Conservation (phyloP, 305 asterid species). For the Fraxinus greggii region DNA sequence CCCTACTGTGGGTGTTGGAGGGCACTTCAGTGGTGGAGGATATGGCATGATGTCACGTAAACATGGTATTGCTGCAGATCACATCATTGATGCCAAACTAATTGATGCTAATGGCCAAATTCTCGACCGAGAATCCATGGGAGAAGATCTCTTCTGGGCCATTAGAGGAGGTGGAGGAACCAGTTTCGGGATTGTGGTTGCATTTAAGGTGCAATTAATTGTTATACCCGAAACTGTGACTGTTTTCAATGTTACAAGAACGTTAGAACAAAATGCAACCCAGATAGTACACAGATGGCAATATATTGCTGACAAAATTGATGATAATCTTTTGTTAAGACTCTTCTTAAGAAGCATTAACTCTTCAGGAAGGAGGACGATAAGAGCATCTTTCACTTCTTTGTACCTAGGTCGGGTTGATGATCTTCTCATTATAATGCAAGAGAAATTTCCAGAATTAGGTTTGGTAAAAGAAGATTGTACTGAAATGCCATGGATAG, state of each 20-base stretch:
- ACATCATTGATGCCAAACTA: not conserved
- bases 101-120: not conserved
- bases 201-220: not conserved
- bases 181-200: not conserved
- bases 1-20: not conserved
- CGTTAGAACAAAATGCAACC: not conserved
- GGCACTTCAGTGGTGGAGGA: not conserved
- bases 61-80: not conserved
- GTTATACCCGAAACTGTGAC: not conserved
- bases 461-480: constrained; percentile 25
- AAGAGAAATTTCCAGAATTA: constrained; percentile 26
- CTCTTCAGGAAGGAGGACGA: constrained; percentile 16
- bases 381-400: constrained; percentile 16
- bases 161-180: not conserved
- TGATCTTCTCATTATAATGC: constrained; percentile 13
- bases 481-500: constrained; percentile 33
- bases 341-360: constrained; percentile 1
- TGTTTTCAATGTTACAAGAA: not conserved
- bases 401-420: constrained; percentile 22
- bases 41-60: not conserved
- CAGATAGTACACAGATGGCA: not conserved
- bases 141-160: not conserved
- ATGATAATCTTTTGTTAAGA: not conserved
- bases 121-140: not conserved
- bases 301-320: not conserved